Evolutionary conservation across 192 early-diverging fungal genomes (phyloP).

Genomic region (Umbelopsis ramanniana): DNA sequence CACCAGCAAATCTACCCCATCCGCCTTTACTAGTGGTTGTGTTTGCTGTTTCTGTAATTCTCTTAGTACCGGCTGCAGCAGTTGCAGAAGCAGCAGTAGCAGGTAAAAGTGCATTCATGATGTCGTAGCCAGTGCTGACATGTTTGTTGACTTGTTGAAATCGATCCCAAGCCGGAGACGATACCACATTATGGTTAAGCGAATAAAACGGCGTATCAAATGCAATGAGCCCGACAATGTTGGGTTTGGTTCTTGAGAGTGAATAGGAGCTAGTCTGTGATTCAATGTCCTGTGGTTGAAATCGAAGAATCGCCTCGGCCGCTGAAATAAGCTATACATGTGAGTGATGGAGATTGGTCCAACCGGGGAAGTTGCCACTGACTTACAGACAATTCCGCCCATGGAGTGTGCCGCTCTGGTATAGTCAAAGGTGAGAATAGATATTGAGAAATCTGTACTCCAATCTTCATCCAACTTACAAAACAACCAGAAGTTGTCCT

Average conservation of each 20-base stretch:
- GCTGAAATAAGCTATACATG: slow-evolving; percentile 31
- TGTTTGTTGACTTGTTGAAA: slow-evolving; percentile 39
- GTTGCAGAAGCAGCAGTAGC: not conserved
- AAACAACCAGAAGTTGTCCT: slow-evolving; percentile 27
- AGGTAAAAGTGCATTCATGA: slow-evolving; percentile 6
- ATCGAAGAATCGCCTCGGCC: slow-evolving; percentile 51
- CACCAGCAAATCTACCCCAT: slow-evolving; percentile 51
- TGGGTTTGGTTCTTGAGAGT: slow-evolving; percentile 19
- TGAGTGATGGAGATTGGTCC: not conserved
- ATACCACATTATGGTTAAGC: slow-evolving; percentile 45
- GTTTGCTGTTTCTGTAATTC: not conserved
- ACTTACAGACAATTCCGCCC: slow-evolving; percentile 65
- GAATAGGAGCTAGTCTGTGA: slow-evolving; percentile 9
- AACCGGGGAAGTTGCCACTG: too few relatives aligned
- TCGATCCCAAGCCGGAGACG: slow-evolving; percentile 40
- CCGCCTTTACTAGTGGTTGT: slow-evolving; percentile 19
- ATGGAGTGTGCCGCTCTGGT: slow-evolving; percentile 53
- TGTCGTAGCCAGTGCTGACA: slow-evolving; percentile 7
- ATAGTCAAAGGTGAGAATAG: slow-evolving; percentile 35
- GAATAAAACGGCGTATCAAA: slow-evolving; percentile 63
- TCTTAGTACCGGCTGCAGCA: slow-evolving; percentile 18
- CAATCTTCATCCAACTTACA: slow-evolving; percentile 1
- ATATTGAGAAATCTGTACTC: not conserved
- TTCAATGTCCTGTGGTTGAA: slow-evolving; percentile 20
- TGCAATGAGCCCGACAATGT: slow-evolving; percentile 54